Evolutionary conservation across 805 yeast species (phyloP).

Genomic region (Candida yuanshanica): DNA sequence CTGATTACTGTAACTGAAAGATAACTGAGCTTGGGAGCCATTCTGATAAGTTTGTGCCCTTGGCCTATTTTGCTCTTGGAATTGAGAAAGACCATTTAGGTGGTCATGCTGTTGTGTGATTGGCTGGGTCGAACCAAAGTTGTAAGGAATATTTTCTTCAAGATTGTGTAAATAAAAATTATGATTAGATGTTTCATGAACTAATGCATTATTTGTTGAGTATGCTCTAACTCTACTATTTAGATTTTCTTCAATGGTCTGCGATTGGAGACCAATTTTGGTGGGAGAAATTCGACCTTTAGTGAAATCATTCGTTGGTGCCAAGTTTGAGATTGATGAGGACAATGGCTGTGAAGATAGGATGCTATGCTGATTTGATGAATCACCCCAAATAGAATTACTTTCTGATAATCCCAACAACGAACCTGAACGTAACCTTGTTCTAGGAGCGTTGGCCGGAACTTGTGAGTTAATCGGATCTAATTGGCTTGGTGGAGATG

Average conservation of each 20-base stretch:
- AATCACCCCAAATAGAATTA: conserved; percentile 56
- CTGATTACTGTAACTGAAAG: conserved; percentile 21
- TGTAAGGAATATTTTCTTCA: conserved; percentile 10
- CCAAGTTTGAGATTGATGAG: not conserved
- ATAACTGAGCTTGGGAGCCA: conserved; percentile 24
- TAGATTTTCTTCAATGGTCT: conserved; percentile 14
- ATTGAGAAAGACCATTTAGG: conserved; percentile 12
- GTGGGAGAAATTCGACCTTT: conserved; percentile 18
- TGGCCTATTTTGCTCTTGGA: conserved; percentile 26
- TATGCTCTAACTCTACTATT: conserved; percentile 23
- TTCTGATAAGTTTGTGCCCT: conserved; percentile 37
- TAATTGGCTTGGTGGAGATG: conserved; percentile 10
- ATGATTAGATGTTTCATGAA: conserved; percentile 16
- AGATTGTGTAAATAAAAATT: conserved; percentile 11
- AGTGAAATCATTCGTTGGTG: conserved; percentile 1
- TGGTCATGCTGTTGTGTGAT: conserved; percentile 8
- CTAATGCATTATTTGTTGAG: conserved; percentile 19
- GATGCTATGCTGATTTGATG: not conserved
- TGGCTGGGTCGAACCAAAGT: conserved; percentile 14
- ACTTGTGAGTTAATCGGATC: conserved; percentile 4
- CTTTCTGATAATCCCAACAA: conserved; percentile 33
- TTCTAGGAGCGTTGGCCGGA: conserved; percentile 8
- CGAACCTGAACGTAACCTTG: conserved; percentile 52
- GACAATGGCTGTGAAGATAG: conserved; percentile 1
- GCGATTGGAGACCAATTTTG: conserved; percentile 7